Conservation (phyloP, 2,329 filamentous ascomycete genomes). For the Aureobasidium leucospermi region DNA sequence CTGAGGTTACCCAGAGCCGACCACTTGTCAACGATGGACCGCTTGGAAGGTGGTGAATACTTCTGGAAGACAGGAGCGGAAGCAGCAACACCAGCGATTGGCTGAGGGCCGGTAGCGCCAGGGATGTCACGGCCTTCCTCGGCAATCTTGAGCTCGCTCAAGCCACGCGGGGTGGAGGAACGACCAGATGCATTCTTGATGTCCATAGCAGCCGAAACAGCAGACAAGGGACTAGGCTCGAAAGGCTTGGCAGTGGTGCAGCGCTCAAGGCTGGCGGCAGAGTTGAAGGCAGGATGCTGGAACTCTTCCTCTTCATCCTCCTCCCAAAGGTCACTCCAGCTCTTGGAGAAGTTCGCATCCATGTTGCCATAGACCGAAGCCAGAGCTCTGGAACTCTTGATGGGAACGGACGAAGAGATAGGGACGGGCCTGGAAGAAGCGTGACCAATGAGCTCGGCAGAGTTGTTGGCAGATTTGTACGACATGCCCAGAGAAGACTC, state of each 20-base stretch:
- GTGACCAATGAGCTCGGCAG: slow-evolving; percentile 43
- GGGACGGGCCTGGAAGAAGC: slow-evolving; percentile 59
- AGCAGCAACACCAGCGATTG: slow-evolving; percentile 24
- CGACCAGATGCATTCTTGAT: slow-evolving; percentile 43
- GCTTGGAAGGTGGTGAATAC: slow-evolving; percentile 62
- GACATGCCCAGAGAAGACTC: slow-evolving; percentile 77
- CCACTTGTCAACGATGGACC: slow-evolving; percentile 72
- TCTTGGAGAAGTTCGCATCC: slow-evolving; percentile 81
- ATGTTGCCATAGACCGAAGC: slow-evolving; percentile 73
- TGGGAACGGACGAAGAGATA: slow-evolving; percentile 64
- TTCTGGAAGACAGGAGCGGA: slow-evolving; percentile 32
- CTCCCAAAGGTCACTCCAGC: slow-evolving; percentile 98
- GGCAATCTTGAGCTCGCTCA: slow-evolving; percentile 49
- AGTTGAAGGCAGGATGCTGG: slow-evolving; percentile 37
- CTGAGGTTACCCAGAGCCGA: slow-evolving; percentile 77
- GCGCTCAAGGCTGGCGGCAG: slow-evolving; percentile 32
- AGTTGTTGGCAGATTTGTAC: slow-evolving; percentile 63
- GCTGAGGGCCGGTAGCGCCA: slow-evolving; percentile 19
- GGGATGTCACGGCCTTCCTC: slow-evolving; percentile 33
- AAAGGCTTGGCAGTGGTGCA: slow-evolving; percentile 44
- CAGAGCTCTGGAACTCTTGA: slow-evolving; percentile 56
- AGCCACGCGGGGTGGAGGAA: slow-evolving; percentile 44
- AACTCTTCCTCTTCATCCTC: slow-evolving; percentile 77
- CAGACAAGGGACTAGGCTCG: slow-evolving; percentile 41
- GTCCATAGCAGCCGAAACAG: slow-evolving; percentile 17